A percentile compares a stretch with the other conserved stretches of the same genome.
Evolutionary conservation across 306 rosid species (phyloP).

Genomic region (Pachyrhizus erosus): DNA sequence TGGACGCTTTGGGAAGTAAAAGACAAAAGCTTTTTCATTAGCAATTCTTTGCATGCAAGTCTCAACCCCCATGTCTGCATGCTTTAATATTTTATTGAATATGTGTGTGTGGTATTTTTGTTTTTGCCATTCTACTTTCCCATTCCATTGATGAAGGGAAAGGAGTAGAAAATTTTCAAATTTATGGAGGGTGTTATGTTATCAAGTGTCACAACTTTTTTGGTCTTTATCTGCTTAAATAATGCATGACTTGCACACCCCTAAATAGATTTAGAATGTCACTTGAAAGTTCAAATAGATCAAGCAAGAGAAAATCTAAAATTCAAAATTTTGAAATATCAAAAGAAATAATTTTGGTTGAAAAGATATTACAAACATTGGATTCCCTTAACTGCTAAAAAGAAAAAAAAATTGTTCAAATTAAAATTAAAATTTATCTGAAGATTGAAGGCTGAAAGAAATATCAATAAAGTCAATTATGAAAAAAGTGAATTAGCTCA

Average conservation of each 20-base stretch:
- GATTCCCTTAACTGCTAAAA: slow-evolving; percentile 26
- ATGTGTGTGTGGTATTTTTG: not conserved
- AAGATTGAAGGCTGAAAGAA: slow-evolving; percentile 17
- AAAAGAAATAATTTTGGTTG: not conserved
- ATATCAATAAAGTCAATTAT: slow-evolving; percentile 13
- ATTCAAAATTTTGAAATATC: slow-evolving; percentile 18
- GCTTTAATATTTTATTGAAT: slow-evolving; percentile 23
- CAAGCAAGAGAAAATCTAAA: slow-evolving; percentile 1
- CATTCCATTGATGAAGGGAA: slow-evolving; percentile 27
- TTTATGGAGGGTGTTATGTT: slow-evolving; percentile 34
- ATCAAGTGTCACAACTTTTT: not conserved
- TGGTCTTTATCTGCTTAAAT: slow-evolving; percentile 11
- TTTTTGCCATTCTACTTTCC: not conserved
- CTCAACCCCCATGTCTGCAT: slow-evolving; percentile 34
- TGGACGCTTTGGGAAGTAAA: slow-evolving; percentile 77
- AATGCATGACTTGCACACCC: not conserved
- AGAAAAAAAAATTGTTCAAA: not conserved
- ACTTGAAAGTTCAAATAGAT: slow-evolving; percentile 26
- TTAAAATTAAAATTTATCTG: not conserved
- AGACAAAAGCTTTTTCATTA: slow-evolving; percentile 64
- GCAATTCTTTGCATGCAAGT: slow-evolving; percentile 50
- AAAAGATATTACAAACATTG: not conserved
- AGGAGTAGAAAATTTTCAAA: slow-evolving; percentile 20
- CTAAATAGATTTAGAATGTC: slow-evolving; percentile 36
- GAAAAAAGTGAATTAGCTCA: slow-evolving; percentile 9